Evolutionary conservation across 2,329 filamentous ascomycete genomes (phyloP), one percentile per base, ranked within the genome.

Genomic region (Diplodia corticola): DNA sequence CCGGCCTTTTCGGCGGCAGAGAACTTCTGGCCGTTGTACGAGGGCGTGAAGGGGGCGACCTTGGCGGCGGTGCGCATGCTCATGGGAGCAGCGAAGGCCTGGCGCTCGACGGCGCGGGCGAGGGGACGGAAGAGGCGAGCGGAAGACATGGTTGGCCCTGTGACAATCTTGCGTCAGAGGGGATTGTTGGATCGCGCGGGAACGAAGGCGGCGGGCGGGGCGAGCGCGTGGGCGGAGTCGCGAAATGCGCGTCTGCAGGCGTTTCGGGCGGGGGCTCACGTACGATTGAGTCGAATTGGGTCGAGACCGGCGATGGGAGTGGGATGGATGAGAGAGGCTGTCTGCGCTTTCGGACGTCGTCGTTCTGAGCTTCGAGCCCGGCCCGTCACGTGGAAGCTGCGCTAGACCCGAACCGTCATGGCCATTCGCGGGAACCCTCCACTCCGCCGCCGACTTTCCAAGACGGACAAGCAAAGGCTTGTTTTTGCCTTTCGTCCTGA

Each of bases 41-140:
- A 57, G 22, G 65, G 63, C 22, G 64, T 68, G 50, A 67, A 68
- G 26, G 67, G 68, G 4, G 67, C 68, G 30, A 68, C 61, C 37
- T 49, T 64, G 51, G 37, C 44, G 37, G 55, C 55, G 64, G 65
- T 61, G 55, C 63, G 63, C 44, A 64, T 54, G 63, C 53, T 64
- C 60, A 33, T 24, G 44, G 66, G 54, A 53, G 75, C 72, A 50
- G 71, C 70, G 68, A 78, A 70, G 48, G 76, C 74, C 71, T 76
- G 76, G 74, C 77, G 77, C 73, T 77, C 73, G 68, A 77, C 70
- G 44, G 69, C 69, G 75, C 77, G 76, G 63, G 76, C 73, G 70
- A 79, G 72, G 67, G 78, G 78, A 70, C 78, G 78, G 73, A 79
- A 70, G 72, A 80, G 72, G 67, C 77, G 77, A 64, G 73, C 61